Base-by-base conservation (phyloP, 2,329 filamentous ascomycete species). In the Monilinia fructigena region DNA sequence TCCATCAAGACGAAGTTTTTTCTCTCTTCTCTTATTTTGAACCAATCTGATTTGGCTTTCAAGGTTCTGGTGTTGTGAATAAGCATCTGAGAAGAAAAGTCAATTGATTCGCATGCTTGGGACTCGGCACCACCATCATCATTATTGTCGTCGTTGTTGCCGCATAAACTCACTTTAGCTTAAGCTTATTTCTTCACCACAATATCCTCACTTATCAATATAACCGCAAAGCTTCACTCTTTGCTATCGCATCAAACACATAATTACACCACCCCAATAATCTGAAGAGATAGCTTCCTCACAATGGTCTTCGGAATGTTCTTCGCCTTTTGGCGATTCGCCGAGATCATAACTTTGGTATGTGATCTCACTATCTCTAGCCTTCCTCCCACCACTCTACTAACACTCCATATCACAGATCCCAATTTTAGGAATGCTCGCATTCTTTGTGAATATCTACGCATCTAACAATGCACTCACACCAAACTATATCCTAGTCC, bases 371-470 rank as follows among this genome's bases (percentile, higher is more conserved):
- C 35, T 23, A 16, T 55, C 38, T 52, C n/a, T 20, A 18, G 16
- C 7, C 59, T 48, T 26, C 28, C 62, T 59, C 16, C 50, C 28
- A 26, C 18, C 28, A 26, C 12, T 26, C 23, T n/a, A 55, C 68
- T 67, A 56, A 68, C 62, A n/a, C 38, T 20, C 16, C 18, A 3
- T 28, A 23, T 42, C 40, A 48, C 70, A 89, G 86, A 87, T 88
- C 75, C 86, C 86, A 54, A 82, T 80, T 31, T 82, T 89, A 77
- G 86, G 87, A 78, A 88, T 89, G 83, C 83, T 89, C 63, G 82
- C 85, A 72, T 89, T 83, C 80, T 89, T 89, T 75, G 83, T 89
- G 70, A 77, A 88, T 77, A 81, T 82, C 71, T 89, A 85, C 77
- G 81, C 83, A 72, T 75, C 78, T 63, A 73, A 76, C 72, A 88